Evolutionary conservation across 805 yeast genomes (phyloP).

Genomic region (Suhomyces vadensis): DNA sequence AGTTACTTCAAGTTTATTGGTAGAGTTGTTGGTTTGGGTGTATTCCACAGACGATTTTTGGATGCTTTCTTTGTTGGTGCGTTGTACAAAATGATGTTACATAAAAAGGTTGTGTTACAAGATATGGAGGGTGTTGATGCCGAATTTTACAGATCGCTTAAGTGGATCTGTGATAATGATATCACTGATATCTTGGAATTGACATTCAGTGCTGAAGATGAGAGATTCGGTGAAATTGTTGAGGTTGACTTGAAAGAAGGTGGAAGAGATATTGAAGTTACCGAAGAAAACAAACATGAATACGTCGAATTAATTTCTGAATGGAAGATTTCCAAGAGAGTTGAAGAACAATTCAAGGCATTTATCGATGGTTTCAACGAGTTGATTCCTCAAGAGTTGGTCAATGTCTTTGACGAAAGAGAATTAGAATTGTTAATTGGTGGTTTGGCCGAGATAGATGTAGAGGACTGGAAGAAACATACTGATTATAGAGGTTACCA

Average conservation of each 20-base stretch:
- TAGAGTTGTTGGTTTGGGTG: slow-evolving; percentile 96
- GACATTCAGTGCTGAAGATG: slow-evolving; percentile 88
- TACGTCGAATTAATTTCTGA: slow-evolving; percentile 93
- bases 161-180: slow-evolving; percentile 95
- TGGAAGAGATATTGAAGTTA: slow-evolving; percentile 88
- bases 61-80: slow-evolving; percentile 99
- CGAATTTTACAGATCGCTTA: slow-evolving; percentile 89
- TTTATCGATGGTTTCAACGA: slow-evolving; percentile 97
- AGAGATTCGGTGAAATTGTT: slow-evolving; percentile 89
- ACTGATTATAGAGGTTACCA: slow-evolving; percentile 98
- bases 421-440: slow-evolving; percentile 96
- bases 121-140: slow-evolving; percentile 99
- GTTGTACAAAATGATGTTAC: slow-evolving; percentile 94
- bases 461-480: slow-evolving; percentile 98
- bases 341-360: slow-evolving; percentile 93
- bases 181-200: slow-evolving; percentile 79
- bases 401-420: slow-evolving; percentile 95
- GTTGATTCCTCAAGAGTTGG: slow-evolving; percentile 93
- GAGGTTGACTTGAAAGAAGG: slow-evolving; percentile 86
- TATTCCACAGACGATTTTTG: slow-evolving; percentile 95
- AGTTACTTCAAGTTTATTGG: slow-evolving; percentile 98
- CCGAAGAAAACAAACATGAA: slow-evolving; percentile 92
- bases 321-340: slow-evolving; percentile 92
- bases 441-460: slow-evolving; percentile 96
- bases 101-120: slow-evolving; percentile 89